Evolutionary conservation across 768 basidiomycete species (phyloP).

Genomic region (Hericium erinaceus): DNA sequence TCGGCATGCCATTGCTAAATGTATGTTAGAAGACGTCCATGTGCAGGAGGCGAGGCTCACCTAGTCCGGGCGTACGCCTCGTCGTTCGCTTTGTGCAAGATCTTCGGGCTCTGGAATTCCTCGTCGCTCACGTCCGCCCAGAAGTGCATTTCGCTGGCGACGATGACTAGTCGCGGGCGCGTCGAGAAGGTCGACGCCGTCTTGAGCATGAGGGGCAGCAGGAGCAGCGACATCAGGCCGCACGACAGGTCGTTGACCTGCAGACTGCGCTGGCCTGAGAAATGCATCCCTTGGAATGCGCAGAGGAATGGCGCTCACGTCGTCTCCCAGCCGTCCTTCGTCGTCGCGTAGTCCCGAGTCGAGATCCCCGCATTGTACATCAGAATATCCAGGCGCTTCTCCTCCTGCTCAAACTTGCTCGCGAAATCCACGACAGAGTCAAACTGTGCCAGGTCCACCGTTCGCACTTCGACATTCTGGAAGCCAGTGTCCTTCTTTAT

Average conservation of each 20-base stretch:
- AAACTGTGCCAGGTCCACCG: conserved; percentile 19
- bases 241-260: conserved; percentile 39
- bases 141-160: conserved; percentile 32
- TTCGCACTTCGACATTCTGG: conserved; percentile 14
- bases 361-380: conserved; percentile 18
- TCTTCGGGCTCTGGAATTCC: neutral
- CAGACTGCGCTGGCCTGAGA: conserved; percentile 22
- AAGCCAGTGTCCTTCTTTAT: conserved; percentile 11
- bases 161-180: conserved; percentile 29
- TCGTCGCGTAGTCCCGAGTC: conserved; percentile 17
- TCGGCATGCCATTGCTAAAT: neutral
- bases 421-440: conserved; percentile 17
- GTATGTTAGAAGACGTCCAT: neutral
- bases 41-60: neutral
- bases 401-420: conserved; percentile 13
- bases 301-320: conserved; percentile 10
- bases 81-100: conserved; percentile 1
- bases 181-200: conserved; percentile 24
- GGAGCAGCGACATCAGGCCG: conserved; percentile 29
- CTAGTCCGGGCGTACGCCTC: neutral
- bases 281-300: too few relatives aligned
- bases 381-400: conserved; percentile 17
- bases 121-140: neutral
- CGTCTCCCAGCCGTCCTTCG: conserved; percentile 21
- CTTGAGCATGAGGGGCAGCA: conserved; percentile 27